phyloP scores from a whole-genome alignment of 2,329 filamentous ascomycete species.

The Cladophialophora yegresii region DNA sequence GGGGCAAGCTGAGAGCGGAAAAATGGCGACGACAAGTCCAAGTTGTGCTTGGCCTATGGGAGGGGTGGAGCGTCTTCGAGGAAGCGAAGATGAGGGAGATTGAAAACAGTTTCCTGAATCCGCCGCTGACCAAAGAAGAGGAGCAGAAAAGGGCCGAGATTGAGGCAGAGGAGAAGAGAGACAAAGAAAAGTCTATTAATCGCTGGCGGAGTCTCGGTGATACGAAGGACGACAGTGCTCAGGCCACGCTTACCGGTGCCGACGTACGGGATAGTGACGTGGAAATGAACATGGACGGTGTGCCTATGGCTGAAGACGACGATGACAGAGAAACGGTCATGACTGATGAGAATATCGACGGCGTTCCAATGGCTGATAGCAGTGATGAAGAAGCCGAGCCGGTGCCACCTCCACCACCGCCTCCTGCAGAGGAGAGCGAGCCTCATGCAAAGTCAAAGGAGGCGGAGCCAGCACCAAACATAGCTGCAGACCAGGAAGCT shows the following conservation, averaged over 20 bases:
- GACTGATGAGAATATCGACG: conserved; percentile 49
- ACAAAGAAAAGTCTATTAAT: conserved; percentile 19
- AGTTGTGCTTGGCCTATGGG: conserved; percentile 69
- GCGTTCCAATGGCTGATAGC: conserved; percentile 51
- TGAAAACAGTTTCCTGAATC: conserved; percentile 68
- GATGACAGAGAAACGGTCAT: conserved; percentile 48
- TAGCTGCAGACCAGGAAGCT: background rate
- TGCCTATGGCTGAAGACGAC: conserved; percentile 40
- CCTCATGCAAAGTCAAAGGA: background rate
- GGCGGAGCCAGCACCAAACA: background rate
- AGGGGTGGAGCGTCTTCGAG: conserved; percentile 67
- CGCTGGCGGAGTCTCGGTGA: conserved; percentile 30
- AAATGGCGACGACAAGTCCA: conserved; percentile 80
- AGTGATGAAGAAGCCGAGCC: conserved; percentile 56
- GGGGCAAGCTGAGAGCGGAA: conserved; percentile 79
- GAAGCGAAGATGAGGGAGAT: conserved; percentile 72
- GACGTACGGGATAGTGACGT: conserved; percentile 36
- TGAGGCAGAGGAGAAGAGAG: conserved; percentile 46
- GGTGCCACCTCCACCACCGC: conserved; percentile 37
- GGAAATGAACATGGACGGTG: conserved; percentile 43
- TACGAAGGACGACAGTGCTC: background rate
- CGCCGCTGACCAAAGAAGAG: conserved; percentile 56
- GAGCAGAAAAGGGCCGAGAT: conserved; percentile 49
- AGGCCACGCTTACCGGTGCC: conserved; percentile 7
- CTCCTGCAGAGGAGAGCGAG: background rate